Evolutionary conservation across 371 early-diverging fungal species (phyloP), one percentile per base, ranked within the genome.

Genomic region (Paraphysoderma sedebokerense): DNA sequence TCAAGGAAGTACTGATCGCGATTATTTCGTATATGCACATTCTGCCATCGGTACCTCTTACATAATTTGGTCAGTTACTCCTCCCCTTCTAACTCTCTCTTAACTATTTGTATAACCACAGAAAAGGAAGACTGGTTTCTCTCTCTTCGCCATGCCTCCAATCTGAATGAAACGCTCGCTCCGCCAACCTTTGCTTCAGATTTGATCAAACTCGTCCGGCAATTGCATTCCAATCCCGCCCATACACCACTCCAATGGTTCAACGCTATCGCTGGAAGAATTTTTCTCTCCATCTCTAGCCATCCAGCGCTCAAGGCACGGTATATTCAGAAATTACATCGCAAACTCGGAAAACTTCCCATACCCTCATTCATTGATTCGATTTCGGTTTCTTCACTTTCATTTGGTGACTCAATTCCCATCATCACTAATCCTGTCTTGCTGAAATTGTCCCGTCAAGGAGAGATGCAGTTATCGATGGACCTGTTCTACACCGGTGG

Each of bases 91-190:
- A 38, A 38, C 38, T 24, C 11, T 19, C 38, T 36, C 17, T 36
- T 5, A 20, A 36, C n/a, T 17, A 20, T 17, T 5, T 36, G 19
- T 17, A 36, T 36, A n/a, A 36, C 77, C 15, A 71, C 70, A 7
- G 85, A 87, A 38, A 92, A 92, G 61, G 92, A 92, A 55, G 87
- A 85, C 55, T 92, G 92, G 92, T 86, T 77, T 46, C 59, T 74
- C 42, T 65, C 68, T 20, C 57, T 81, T 11, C 57, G 67, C 20
- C 67, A 68, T 35, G 73, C 71, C 4, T 57, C 66, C 9, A 56
- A 55, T 19, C 51, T 61, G 15, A 59, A 51, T 8, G 37, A 36
- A 58, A 13, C 49, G 46, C 23, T 52, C 52, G 27, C 48, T 54
- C 26, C 29, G 47, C 38, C 48, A 50, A 20, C 56, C 57, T 46